Evolutionary conservation across 106 monocot species (phyloP).

Genomic region (Allium fistulosum): DNA sequence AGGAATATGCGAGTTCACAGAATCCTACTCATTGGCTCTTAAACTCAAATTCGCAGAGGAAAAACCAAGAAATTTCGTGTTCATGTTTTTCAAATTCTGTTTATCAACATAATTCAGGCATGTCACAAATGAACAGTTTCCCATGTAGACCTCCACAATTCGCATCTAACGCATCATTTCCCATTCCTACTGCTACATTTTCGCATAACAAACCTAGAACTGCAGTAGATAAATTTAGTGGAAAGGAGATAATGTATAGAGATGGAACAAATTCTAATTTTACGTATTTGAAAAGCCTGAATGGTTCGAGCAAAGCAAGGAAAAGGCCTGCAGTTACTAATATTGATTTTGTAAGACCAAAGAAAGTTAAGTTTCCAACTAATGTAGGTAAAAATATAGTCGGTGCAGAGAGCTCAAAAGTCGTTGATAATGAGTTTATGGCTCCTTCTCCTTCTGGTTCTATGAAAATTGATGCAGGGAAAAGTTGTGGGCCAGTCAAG

Average conservation of each 20-base stretch:
- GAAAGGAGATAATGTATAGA: constrained; percentile 11
- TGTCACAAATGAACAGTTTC: not conserved
- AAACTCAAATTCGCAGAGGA: constrained; percentile 18
- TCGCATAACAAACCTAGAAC: constrained; percentile 5
- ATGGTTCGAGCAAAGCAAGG: constrained; percentile 8
- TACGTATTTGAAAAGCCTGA: constrained; percentile 7
- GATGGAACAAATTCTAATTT: constrained; percentile 14
- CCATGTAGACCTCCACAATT: constrained; percentile 7
- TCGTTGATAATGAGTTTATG: constrained; percentile 6
- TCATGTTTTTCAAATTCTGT: constrained; percentile 9
- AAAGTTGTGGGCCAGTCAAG: constrained; percentile 45
- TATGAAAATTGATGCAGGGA: constrained; percentile 3
- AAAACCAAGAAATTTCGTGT: not conserved
- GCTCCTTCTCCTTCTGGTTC: constrained; percentile 3
- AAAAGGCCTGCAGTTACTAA: constrained; percentile 24
- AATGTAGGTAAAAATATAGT: constrained; percentile 3
- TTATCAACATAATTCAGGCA: not conserved
- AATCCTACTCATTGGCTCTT: constrained; percentile 36
- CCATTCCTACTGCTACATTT: not conserved
- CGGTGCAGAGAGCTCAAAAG: not conserved
- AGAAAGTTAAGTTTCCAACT: constrained; percentile 16
- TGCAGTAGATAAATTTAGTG: constrained; percentile 3
- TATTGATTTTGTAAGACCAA: constrained; percentile 14
- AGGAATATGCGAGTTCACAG: not conserved
- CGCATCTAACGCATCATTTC: constrained; percentile 5